Conservation (phyloP, 139 green algal genomes). For the Chlorella sp. region DNA sequence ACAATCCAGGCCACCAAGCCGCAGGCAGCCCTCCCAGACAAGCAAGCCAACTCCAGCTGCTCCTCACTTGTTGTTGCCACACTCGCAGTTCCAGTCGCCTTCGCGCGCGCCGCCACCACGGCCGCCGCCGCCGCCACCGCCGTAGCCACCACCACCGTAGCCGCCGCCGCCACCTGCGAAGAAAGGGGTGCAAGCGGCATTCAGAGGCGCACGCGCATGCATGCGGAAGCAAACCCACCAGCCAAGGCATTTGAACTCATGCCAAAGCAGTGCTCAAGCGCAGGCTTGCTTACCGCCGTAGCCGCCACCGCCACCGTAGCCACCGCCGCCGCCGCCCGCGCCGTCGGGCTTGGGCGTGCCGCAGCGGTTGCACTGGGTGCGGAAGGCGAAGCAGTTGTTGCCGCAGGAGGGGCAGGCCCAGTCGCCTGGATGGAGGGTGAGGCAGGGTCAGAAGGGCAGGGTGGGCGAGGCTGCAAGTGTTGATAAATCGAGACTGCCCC, state of each 20-base stretch:
- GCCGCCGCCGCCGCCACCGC: slow-evolving; percentile 12
- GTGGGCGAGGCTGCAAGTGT: background rate
- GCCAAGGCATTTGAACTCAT: too few species aligned
- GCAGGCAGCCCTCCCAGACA: too few species aligned
- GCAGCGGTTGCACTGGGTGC: slow-evolving; percentile 83
- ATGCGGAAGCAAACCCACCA: too few species aligned
- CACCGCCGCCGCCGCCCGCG: slow-evolving; percentile 5
- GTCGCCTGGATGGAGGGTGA: slow-evolving; percentile 56
- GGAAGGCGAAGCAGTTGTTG: slow-evolving; percentile 86
- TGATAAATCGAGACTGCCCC: background rate
- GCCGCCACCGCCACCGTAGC: slow-evolving; percentile 16
- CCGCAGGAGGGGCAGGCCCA: slow-evolving; percentile 85
- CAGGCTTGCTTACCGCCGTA: slow-evolving; percentile 1
- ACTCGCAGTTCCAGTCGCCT: slow-evolving; percentile 36
- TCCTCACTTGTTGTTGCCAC: slow-evolving; percentile 37
- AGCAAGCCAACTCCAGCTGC: background rate
- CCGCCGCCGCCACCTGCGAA: background rate
- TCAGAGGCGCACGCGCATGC: too few species aligned
- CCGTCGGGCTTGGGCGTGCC: slow-evolving; percentile 57
- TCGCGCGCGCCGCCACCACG: background rate
- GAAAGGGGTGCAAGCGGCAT: too few species aligned
- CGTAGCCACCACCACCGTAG: background rate
- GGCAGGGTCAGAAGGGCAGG: slow-evolving; percentile 27
- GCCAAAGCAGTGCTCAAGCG: too few species aligned
- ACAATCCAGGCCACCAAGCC: too few species aligned